phyloP scores from a whole-genome alignment of 2,329 filamentous ascomycete species.

The Penicillium thymicola region DNA sequence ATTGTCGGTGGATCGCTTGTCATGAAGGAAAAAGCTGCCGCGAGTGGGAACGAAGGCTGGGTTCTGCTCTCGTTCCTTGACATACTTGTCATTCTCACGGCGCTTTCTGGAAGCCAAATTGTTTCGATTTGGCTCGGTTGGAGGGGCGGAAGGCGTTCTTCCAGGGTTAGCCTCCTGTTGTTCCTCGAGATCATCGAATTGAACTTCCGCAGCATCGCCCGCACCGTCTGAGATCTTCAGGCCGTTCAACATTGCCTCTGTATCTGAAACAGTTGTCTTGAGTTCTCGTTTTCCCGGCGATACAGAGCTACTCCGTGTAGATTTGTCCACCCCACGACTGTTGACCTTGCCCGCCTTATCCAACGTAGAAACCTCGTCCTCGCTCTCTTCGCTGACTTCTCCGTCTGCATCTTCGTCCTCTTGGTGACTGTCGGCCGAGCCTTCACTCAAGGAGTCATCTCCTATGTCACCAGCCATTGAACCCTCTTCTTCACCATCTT shows the following conservation, averaged over 20 bases:
- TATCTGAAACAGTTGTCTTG: constrained; percentile 50
- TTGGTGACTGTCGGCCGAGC: constrained; percentile 54
- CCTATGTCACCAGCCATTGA: constrained; percentile 51
- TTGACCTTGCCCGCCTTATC: constrained; percentile 25
- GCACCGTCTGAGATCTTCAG: constrained; percentile 47
- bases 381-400: constrained; percentile 58
- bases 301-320: constrained; percentile 35
- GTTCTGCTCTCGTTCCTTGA: constrained; percentile 80
- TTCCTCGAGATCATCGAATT: constrained; percentile 49
- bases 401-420: constrained; percentile 59
- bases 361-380: constrained; percentile 43
- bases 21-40: constrained; percentile 96
- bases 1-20: constrained; percentile 78
- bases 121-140: constrained; percentile 47
- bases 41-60: constrained; percentile 92
- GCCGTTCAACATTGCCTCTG: constrained; percentile 60
- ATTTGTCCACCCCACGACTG: constrained; percentile 27
- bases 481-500: constrained; percentile 50
- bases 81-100: constrained; percentile 87
- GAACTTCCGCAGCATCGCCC: constrained; percentile 42
- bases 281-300: constrained; percentile 32
- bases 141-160: constrained; percentile 41
- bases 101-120: constrained; percentile 67
- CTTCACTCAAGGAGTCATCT: constrained; percentile 63
- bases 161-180: constrained; percentile 27